phyloP scores from a whole-genome alignment of 768 basidiomycete genomes.

The Kwoniella sp. region DNA sequence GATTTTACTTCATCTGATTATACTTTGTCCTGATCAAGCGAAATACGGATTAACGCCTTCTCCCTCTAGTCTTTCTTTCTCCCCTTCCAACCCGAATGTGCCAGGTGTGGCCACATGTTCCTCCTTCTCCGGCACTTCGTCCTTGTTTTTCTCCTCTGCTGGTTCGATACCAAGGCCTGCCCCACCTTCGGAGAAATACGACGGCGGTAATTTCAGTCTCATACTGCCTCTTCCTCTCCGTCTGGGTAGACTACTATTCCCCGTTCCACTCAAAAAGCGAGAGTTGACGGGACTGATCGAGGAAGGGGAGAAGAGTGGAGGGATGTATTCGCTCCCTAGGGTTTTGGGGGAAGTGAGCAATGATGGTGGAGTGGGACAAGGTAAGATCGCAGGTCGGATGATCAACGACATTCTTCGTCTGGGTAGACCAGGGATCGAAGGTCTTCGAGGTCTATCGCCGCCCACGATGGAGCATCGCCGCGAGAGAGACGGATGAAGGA shows the following conservation, averaged over 20 bases:
- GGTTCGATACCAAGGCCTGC: constrained; percentile 10
- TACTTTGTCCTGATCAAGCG: constrained; percentile 1
- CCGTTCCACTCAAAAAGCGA: not conserved
- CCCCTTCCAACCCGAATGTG: constrained; percentile 35
- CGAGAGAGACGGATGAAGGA: constrained; percentile 3
- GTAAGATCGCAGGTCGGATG: constrained; percentile 14
- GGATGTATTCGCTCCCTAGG: constrained; percentile 15
- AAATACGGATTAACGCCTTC: constrained; percentile 40
- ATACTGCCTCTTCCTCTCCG: constrained; percentile 22
- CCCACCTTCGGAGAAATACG: constrained; percentile 1
- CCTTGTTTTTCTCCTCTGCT: not conserved
- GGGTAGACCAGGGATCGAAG: constrained; percentile 8
- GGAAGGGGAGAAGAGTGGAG: constrained; percentile 17
- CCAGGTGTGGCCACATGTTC: constrained; percentile 40
- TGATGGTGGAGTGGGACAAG: constrained; percentile 32
- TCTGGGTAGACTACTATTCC: constrained; percentile 1
- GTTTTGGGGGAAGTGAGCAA: constrained; percentile 32
- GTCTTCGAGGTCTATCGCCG: constrained; percentile 9
- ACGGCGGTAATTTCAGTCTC: constrained; percentile 15
- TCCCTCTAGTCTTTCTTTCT: constrained; percentile 15
- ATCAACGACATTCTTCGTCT: constrained; percentile 21
- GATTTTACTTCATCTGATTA: not conserved
- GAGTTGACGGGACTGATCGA: not conserved
- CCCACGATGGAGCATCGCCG: not conserved
- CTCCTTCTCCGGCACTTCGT: not conserved